Conservation (phyloP, 1,284 basidiomycete genomes). For the Testicularia cyperi region DNA sequence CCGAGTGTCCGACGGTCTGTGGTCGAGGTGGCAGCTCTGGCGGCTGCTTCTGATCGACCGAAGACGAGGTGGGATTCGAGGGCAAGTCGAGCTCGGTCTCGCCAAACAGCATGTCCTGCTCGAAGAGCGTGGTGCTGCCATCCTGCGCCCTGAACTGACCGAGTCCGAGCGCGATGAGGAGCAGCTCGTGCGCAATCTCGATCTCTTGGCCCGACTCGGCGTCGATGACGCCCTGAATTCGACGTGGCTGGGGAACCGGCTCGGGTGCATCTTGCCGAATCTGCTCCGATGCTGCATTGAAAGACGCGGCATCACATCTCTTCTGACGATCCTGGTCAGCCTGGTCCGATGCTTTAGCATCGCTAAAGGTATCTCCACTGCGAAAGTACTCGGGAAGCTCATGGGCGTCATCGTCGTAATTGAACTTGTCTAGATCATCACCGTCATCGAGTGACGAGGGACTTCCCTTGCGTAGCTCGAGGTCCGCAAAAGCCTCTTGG, state of each 20-base stretch:
- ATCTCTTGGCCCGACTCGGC: constrained; percentile 24
- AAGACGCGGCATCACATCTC: constrained; percentile 12
- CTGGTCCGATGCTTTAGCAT: not conserved
- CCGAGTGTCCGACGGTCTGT: not conserved
- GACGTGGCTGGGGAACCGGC: constrained; percentile 4
- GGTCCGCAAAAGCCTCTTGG: constrained; percentile 2
- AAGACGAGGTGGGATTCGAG: no score
- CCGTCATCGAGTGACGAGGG: not conserved
- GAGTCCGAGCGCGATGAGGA: constrained; percentile 47
- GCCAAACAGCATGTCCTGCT: constrained; percentile 48
- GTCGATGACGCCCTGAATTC: constrained; percentile 30
- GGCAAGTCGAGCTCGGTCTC: constrained; percentile 24
- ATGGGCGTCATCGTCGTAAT: constrained; percentile 41
- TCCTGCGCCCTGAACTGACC: constrained; percentile 51
- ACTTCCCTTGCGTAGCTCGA: constrained; percentile 1
- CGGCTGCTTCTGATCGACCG: not conserved
- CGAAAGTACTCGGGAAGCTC: constrained; percentile 29
- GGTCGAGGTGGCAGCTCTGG: not conserved
- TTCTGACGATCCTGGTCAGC: constrained; percentile 8
- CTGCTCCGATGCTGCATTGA: no score
- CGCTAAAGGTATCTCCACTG: not conserved
- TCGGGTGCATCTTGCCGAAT: not conserved
- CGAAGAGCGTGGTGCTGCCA: constrained; percentile 43
- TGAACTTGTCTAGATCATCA: constrained; percentile 7
- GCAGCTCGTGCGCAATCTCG: constrained; percentile 45